Evolutionary conservation across 2,329 filamentous ascomycete genomes (phyloP).

Genomic region (Nothophoma quercina): DNA sequence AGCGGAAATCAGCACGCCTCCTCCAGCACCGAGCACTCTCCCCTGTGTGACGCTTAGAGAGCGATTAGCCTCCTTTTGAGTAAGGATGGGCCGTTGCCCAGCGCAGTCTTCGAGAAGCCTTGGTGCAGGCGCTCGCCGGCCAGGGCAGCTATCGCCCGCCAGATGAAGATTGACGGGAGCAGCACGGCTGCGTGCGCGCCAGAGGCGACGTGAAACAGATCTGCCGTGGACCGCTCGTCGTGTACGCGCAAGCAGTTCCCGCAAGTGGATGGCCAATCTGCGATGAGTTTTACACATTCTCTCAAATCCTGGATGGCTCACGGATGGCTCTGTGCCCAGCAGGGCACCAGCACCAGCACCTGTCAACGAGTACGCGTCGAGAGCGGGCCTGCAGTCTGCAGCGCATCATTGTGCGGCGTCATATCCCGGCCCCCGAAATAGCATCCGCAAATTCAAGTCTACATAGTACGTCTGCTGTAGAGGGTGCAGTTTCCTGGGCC

Average conservation of each 20-base stretch:
- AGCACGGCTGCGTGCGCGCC: constrained; percentile 24
- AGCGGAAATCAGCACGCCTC: constrained; percentile 35
- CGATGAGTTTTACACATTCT: constrained; percentile 9
- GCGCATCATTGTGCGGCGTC: constrained; percentile 13
- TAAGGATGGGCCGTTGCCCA: constrained; percentile 21
- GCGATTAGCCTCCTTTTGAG: constrained; percentile 10
- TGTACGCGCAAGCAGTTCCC: constrained; percentile 44
- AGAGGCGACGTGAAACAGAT: constrained; percentile 42
- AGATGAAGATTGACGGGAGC: constrained; percentile 30
- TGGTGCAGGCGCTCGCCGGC: no score
- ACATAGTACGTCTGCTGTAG: not conserved
- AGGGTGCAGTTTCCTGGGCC: not conserved
- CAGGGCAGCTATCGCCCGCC: not conserved
- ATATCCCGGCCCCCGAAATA: constrained; percentile 16
- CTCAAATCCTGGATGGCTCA: constrained; percentile 2
- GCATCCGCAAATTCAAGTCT: not conserved
- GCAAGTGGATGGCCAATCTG: constrained; percentile 14
- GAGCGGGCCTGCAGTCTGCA: constrained; percentile 10
- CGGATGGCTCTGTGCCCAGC: constrained; percentile 3
- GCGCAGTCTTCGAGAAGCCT: constrained; percentile 19
- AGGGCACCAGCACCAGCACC: constrained; percentile 1
- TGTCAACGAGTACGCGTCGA: constrained; percentile 15
- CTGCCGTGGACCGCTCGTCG: constrained; percentile 30
- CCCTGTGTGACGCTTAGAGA: not conserved
- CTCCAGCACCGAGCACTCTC: no score